phyloP scores from a whole-genome alignment of 345 rosid genomes.

The Pseudoturritis turrita region DNA sequence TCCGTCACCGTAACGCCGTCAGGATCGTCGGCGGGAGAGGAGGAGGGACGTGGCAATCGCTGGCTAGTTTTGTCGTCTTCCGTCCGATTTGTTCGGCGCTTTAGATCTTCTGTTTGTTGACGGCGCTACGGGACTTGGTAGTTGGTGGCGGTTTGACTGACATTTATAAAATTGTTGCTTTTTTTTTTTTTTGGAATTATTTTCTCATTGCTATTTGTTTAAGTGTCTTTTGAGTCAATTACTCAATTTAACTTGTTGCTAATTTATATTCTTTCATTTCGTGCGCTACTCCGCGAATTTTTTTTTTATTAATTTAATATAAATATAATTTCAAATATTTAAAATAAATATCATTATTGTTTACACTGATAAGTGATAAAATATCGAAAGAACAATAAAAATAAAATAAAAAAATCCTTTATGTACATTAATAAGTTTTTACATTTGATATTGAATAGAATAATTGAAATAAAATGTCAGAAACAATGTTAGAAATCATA shows the following conservation, averaged over 20 bases:
- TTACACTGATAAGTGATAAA: too few relatives aligned
- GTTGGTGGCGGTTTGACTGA: conserved; percentile 22
- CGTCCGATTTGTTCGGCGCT: conserved; percentile 30
- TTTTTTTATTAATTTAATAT: too few relatives aligned
- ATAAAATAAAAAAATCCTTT: too few relatives aligned
- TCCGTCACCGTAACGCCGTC: conserved; percentile 29
- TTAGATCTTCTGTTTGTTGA: conserved; percentile 26
- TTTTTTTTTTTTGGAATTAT: neutral
- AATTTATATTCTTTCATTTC: neutral
- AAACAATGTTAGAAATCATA: too few relatives aligned
- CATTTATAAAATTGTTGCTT: neutral
- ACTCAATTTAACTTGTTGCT: neutral
- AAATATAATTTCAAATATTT: too few relatives aligned
- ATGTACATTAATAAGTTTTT: too few relatives aligned
- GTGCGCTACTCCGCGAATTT: too few relatives aligned
- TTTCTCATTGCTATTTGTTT: neutral
- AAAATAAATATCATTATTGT: too few relatives aligned
- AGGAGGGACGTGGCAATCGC: conserved; percentile 28
- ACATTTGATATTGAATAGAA: too few relatives aligned
- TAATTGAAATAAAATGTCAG: too few relatives aligned
- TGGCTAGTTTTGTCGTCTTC: conserved; percentile 33
- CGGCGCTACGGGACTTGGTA: conserved; percentile 19
- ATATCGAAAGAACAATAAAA: too few relatives aligned
- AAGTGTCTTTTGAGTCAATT: too few relatives aligned
- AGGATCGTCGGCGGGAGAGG: conserved; percentile 31